phyloP scores from a whole-genome alignment of 2,329 filamentous ascomycete species.

The Hymenoscyphus occultus region DNA sequence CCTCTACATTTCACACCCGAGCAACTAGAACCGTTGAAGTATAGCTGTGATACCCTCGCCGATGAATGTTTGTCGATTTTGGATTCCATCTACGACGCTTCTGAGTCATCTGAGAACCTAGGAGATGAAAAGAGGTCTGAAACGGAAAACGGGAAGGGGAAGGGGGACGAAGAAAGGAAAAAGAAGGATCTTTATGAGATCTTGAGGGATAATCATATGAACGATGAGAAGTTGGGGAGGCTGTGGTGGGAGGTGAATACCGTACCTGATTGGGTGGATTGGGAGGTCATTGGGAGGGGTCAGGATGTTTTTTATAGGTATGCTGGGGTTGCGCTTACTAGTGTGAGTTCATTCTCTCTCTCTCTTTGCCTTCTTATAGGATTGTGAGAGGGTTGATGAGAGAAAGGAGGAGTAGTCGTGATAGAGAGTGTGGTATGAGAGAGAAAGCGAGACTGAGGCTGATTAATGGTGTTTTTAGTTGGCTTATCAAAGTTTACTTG shows the following conservation, averaged over 20 bases:
- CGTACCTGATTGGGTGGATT: constrained; percentile 73
- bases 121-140: constrained; percentile 24
- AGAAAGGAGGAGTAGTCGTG: no score
- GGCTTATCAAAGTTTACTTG: constrained; percentile 61
- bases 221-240: constrained; percentile 51
- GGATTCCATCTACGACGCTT: constrained; percentile 50
- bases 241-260: constrained; percentile 67
- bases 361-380: background rate
- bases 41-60: constrained; percentile 66
- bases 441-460: background rate
- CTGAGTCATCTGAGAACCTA: constrained; percentile 19
- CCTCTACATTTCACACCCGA: constrained; percentile 58
- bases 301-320: constrained; percentile 79
- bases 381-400: no score
- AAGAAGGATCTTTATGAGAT: constrained; percentile 59
- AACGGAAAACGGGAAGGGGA: constrained; percentile 6
- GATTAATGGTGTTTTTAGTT: constrained; percentile 20
- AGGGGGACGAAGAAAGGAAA: constrained; percentile 27
- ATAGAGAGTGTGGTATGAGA: background rate
- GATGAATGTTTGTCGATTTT: constrained; percentile 63
- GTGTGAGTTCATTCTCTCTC: constrained; percentile 36
- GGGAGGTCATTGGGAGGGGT: constrained; percentile 69
- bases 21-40: constrained; percentile 57
- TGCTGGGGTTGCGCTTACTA: constrained; percentile 63
- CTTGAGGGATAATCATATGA: constrained; percentile 54